A percentile compares a stretch with the other conserved stretches of the same genome.
Conservation (phyloP, 768 basidiomycete species). For the Harrya chromipes region DNA sequence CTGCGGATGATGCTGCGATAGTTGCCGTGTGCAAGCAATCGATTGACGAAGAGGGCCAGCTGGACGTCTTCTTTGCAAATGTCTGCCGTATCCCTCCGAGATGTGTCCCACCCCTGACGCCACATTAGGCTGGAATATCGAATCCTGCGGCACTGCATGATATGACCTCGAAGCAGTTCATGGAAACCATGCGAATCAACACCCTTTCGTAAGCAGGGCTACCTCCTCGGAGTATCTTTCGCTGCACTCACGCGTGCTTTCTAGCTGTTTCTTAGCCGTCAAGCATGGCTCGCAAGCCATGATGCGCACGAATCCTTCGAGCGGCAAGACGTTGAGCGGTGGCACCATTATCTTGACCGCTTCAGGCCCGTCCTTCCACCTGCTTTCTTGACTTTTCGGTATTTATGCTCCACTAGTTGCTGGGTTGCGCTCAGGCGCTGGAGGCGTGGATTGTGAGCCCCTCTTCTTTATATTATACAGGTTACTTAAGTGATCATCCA, state of each 20-base stretch:
- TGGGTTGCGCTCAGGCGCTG: constrained; percentile 79
- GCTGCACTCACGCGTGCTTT: background rate
- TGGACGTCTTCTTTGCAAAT: constrained; percentile 96
- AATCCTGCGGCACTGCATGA: constrained; percentile 44
- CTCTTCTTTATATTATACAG: background rate
- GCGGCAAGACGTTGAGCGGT: constrained; percentile 64
- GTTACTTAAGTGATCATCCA: constrained; percentile 30
- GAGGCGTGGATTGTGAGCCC: constrained; percentile 72
- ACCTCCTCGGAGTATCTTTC: constrained; percentile 1
- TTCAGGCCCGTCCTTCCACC: constrained; percentile 50
- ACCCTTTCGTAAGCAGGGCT: constrained; percentile 46
- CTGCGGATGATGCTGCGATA: constrained; percentile 73
- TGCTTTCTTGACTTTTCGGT: background rate
- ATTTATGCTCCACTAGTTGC: constrained; percentile 54
- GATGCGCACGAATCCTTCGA: constrained; percentile 59
- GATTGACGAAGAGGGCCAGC: constrained; percentile 73
- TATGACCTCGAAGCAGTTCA: constrained; percentile 63
- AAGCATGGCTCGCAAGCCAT: constrained; percentile 86
- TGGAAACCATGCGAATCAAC: constrained; percentile 78
- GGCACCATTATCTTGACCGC: constrained; percentile 90
- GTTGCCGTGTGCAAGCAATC: constrained; percentile 66
- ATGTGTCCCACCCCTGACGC: constrained; percentile 3
- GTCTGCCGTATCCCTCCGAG: constrained; percentile 39
- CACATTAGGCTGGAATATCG: constrained; percentile 62
- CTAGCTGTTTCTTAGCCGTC: constrained; percentile 84